A percentile compares a stretch with the other conserved stretches of the same genome.
Evolutionary conservation across 2,329 filamentous ascomycete genomes (phyloP).

Genomic region (Aspergillus aculeatinus): DNA sequence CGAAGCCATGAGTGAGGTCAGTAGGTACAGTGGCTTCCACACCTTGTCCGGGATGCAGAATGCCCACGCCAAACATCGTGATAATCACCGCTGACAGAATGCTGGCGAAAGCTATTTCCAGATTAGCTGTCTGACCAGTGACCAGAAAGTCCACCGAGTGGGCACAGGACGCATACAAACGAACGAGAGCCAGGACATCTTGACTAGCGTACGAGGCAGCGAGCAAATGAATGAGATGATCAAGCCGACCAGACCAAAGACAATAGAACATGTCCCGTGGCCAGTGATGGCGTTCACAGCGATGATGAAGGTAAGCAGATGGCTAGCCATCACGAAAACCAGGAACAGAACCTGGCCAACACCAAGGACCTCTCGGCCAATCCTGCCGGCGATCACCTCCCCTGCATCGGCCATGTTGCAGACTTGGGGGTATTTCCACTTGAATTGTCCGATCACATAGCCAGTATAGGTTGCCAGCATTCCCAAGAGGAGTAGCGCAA

Average conservation of each 20-base stretch:
- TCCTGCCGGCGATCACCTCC: constrained; percentile 58
- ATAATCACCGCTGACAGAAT: constrained; percentile 64
- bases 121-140: too few relatives aligned
- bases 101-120: constrained; percentile 56
- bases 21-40: constrained; percentile 43
- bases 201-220: constrained; percentile 62
- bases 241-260: constrained; percentile 62
- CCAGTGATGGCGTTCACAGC: constrained; percentile 65
- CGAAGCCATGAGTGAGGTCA: constrained; percentile 56
- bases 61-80: constrained; percentile 65
- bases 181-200: constrained; percentile 62
- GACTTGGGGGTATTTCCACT: constrained; percentile 57
- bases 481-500: constrained; percentile 53
- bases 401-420: constrained; percentile 69
- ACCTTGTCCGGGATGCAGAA: constrained; percentile 45
- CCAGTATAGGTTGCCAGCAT: constrained; percentile 62
- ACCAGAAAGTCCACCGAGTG: too few relatives aligned
- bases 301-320: constrained; percentile 68
- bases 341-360: constrained; percentile 63
- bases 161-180: constrained; percentile 38
- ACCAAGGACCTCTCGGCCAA: constrained; percentile 63
- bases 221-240: constrained; percentile 59
- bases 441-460: constrained; percentile 61
- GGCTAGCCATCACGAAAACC: constrained; percentile 69
- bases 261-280: constrained; percentile 62